Conservation (phyloP, 1,284 basidiomycete genomes). For the Pseudozyma pruni region DNA sequence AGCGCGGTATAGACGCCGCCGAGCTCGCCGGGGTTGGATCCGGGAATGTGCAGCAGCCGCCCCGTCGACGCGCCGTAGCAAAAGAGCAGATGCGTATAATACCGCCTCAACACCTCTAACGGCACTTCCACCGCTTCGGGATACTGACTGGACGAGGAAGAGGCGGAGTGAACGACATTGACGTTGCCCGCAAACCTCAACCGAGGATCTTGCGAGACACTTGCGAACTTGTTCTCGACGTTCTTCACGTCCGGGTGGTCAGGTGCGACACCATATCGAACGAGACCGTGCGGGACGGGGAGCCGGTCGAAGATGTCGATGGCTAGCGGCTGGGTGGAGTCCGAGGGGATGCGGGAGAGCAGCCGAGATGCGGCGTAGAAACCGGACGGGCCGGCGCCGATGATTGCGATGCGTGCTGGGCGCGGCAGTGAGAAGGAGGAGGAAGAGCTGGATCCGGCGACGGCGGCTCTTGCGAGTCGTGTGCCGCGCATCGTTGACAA, state of each 20-base stretch:
- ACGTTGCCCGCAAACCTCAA: slow-evolving; percentile 85
- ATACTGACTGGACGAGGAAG: slow-evolving; percentile 58
- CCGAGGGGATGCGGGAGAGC: slow-evolving; percentile 43
- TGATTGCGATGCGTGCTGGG: slow-evolving; percentile 74
- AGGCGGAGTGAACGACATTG: slow-evolving; percentile 72
- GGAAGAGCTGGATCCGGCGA: slow-evolving; percentile 1
- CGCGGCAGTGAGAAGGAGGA: slow-evolving; percentile 4
- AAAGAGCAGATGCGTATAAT: slow-evolving; percentile 84
- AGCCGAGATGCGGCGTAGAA: slow-evolving; percentile 82
- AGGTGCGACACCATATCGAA: slow-evolving; percentile 95
- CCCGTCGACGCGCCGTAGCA: slow-evolving; percentile 80
- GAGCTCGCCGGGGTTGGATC: slow-evolving; percentile 71
- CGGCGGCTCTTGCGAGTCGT: slow-evolving; percentile 13
- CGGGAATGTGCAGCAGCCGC: slow-evolving; percentile 68
- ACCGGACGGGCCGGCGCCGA: slow-evolving; percentile 91
- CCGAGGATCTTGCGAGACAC: slow-evolving; percentile 66
- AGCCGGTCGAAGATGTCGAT: slow-evolving; percentile 93
- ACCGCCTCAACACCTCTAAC: slow-evolving; percentile 73
- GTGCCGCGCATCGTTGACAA: slow-evolving; percentile 8
- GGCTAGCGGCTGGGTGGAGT: slow-evolving; percentile 37
- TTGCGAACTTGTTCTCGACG: slow-evolving; percentile 93
- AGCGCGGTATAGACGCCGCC: slow-evolving; percentile 80
- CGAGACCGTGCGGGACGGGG: slow-evolving; percentile 93
- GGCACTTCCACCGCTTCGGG: slow-evolving; percentile 73
- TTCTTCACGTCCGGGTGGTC: slow-evolving; percentile 99